Percentiles rank a stretch among this genome's conserved stretches.
Conservation (phyloP, 495 filamentous ascomycete species). For the Annulohypoxylon maeteangense region DNA sequence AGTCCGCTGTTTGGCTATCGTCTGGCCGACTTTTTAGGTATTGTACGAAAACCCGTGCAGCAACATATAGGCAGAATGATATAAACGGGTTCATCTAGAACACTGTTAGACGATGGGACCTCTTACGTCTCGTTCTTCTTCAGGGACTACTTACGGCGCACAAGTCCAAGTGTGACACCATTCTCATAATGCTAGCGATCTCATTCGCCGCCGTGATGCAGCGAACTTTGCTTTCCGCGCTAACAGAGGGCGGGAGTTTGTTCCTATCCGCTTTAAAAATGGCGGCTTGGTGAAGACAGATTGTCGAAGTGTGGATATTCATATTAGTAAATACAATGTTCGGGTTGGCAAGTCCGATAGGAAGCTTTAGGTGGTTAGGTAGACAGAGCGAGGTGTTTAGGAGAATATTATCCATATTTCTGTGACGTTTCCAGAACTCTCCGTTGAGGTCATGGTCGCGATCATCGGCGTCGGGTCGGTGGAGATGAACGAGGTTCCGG, state of each 20-base stretch:
- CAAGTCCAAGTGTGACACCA: slow-evolving; percentile 91
- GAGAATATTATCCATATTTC: slow-evolving; percentile 88
- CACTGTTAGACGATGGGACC: slow-evolving; percentile 14
- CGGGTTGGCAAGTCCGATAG: slow-evolving; percentile 75
- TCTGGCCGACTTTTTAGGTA: slow-evolving; percentile 89
- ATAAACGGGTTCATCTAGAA: slow-evolving; percentile 92
- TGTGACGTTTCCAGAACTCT: slow-evolving; percentile 95
- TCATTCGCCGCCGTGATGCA: slow-evolving; percentile 95
- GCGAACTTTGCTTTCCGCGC: slow-evolving; percentile 87
- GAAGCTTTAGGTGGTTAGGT: slow-evolving; percentile 84
- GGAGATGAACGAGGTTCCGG: slow-evolving; percentile 91
- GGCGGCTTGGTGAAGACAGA: slow-evolving; percentile 96
- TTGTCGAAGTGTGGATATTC: slow-evolving; percentile 95
- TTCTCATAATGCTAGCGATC: slow-evolving; percentile 95
- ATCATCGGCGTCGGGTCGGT: slow-evolving; percentile 86
- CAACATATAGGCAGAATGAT: slow-evolving; percentile 94
- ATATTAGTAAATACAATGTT: slow-evolving; percentile 97
- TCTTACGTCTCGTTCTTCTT: neutral
- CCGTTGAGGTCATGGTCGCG: slow-evolving; percentile 90
- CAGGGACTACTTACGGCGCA: slow-evolving; percentile 70
- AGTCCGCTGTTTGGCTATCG: slow-evolving; percentile 82
- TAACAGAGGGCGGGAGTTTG: slow-evolving; percentile 77
- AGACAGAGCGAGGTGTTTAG: slow-evolving; percentile 86
- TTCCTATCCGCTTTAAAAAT: slow-evolving; percentile 98
- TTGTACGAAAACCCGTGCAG: slow-evolving; percentile 94